A percentile compares a stretch with the other conserved stretches of the same genome.
phyloP scores from a whole-genome alignment of 2,329 filamentous ascomycete genomes.

The Aspergillus fumigatus region DNA sequence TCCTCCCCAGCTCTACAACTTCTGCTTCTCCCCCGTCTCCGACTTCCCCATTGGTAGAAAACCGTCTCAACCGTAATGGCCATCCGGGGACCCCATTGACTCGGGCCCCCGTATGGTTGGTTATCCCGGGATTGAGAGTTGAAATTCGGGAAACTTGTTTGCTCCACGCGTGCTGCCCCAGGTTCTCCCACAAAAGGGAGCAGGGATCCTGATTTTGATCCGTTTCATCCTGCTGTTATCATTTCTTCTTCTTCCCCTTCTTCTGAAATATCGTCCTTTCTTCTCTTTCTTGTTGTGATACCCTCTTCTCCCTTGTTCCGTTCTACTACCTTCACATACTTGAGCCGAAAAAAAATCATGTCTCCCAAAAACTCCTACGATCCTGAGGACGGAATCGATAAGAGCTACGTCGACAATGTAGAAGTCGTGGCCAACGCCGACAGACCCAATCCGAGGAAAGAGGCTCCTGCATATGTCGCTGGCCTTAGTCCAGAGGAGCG shows the following conservation, averaged over 20 bases:
- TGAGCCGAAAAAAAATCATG: slow-evolving; percentile 11
- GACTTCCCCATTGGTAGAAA: slow-evolving; percentile 10
- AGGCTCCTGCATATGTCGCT: slow-evolving; percentile 31
- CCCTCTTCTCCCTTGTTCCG: slow-evolving; percentile 1
- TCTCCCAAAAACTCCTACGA: slow-evolving; percentile 13
- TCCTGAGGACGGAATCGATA: slow-evolving; percentile 19
- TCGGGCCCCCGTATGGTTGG: background rate
- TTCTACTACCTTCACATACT: background rate
- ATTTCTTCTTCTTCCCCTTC: background rate
- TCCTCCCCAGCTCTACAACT: background rate
- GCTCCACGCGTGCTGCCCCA: background rate
- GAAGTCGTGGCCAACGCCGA: slow-evolving; percentile 22
- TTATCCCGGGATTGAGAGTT: background rate
- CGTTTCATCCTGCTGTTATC: background rate
- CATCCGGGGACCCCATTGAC: background rate
- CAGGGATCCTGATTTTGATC: slow-evolving; percentile 4
- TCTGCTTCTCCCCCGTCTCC: slow-evolving; percentile 7
- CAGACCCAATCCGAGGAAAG: slow-evolving; percentile 22
- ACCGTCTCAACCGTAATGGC: background rate
- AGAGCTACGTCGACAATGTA: slow-evolving; percentile 20
- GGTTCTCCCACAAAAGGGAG: slow-evolving; percentile 4
- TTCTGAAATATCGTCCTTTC: background rate
- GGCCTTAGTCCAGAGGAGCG: slow-evolving; percentile 51
- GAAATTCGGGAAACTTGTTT: background rate
- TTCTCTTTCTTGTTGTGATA: background rate